A percentile compares a stretch with the other conserved stretches of the same genome.
Evolutionary conservation across 2,329 filamentous ascomycete genomes (phyloP).

Genomic region (Fusarium humuli): DNA sequence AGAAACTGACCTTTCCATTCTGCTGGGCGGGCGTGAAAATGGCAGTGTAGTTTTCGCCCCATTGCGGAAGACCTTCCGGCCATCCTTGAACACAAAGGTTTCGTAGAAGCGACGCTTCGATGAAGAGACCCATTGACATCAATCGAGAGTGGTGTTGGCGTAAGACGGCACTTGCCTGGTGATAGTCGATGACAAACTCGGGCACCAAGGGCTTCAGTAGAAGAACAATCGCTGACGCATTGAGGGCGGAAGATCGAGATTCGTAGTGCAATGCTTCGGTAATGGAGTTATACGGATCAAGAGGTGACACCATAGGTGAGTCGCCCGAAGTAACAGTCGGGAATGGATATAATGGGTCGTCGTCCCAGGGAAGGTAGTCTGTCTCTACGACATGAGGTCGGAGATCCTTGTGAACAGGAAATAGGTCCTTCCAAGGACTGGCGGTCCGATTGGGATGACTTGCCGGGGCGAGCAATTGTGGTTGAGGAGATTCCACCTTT

Average conservation of each 20-base stretch:
- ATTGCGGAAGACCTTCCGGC: slow-evolving; percentile 62
- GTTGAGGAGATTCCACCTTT: slow-evolving; percentile 9
- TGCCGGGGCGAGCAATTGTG: slow-evolving; percentile 28
- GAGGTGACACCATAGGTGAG: slow-evolving; percentile 51
- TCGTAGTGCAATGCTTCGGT: slow-evolving; percentile 68
- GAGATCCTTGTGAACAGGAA: slow-evolving; percentile 53
- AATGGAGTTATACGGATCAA: slow-evolving; percentile 68
- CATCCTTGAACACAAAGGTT: slow-evolving; percentile 71
- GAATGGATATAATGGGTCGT: slow-evolving; percentile 68
- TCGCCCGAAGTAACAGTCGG: slow-evolving; percentile 43
- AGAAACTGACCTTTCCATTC: slow-evolving; percentile 64
- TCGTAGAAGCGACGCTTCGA: slow-evolving; percentile 70
- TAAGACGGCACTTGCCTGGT: slow-evolving; percentile 67
- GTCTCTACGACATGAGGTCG: slow-evolving; percentile 62
- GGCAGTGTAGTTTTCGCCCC: slow-evolving; percentile 66
- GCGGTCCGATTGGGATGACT: slow-evolving; percentile 30
- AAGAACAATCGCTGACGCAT: slow-evolving; percentile 71
- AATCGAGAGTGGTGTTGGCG: slow-evolving; percentile 71
- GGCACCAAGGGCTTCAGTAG: slow-evolving; percentile 69
- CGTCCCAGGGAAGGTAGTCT: slow-evolving; percentile 69
- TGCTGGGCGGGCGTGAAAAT: slow-evolving; percentile 67
- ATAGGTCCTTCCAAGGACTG: slow-evolving; percentile 45
- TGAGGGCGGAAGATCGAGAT: slow-evolving; percentile 65
- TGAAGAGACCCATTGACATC: slow-evolving; percentile 68
- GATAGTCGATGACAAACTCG: slow-evolving; percentile 63